Percentiles rank a stretch among this genome's conserved stretches.
phyloP scores from a whole-genome alignment of 2,329 filamentous ascomycete species.

The Teratosphaeriaceae sp. region DNA sequence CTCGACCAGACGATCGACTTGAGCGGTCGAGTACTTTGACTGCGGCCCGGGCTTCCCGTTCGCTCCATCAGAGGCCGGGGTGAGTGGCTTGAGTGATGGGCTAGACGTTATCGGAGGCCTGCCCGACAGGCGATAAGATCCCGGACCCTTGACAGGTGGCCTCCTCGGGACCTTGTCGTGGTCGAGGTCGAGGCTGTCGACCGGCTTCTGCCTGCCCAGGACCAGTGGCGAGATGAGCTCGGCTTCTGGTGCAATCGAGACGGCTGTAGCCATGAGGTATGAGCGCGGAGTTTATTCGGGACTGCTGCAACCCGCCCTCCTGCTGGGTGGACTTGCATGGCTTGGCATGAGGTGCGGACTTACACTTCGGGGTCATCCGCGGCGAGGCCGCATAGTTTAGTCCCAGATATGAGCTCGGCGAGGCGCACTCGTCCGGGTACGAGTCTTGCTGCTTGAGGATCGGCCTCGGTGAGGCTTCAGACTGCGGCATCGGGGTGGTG shows the following conservation, averaged over 20 bases:
- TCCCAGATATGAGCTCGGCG: conserved; percentile 23
- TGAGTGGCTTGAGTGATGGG: conserved; percentile 16
- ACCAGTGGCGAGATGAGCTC: conserved; percentile 43
- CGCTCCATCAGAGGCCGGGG: conserved; percentile 1
- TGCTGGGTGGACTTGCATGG: neutral
- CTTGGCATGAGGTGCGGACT: conserved; percentile 8
- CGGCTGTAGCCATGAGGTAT: conserved; percentile 27
- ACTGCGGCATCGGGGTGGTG: too few relatives aligned
- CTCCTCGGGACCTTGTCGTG: conserved; percentile 27
- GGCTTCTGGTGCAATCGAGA: conserved; percentile 38
- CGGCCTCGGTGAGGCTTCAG: conserved; percentile 9
- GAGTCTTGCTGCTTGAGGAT: conserved; percentile 17
- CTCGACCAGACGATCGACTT: conserved; percentile 32
- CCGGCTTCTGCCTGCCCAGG: conserved; percentile 38
- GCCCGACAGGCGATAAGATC: conserved; percentile 35
- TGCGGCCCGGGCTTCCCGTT: conserved; percentile 6
- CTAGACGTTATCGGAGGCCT: conserved; percentile 27
- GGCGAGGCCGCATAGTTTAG: conserved; percentile 17
- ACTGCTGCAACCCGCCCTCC: too few relatives aligned
- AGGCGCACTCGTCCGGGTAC: conserved; percentile 15
- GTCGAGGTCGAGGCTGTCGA: conserved; percentile 36
- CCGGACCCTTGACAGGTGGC: conserved; percentile 33
- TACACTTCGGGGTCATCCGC: conserved; percentile 22
- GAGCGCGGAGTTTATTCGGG: neutral
- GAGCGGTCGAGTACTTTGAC: conserved; percentile 8